Evolutionary conservation across 2,329 filamentous ascomycete species (phyloP), one percentile per base, ranked within the genome.

Genomic region (Alternaria burnsii): DNA sequence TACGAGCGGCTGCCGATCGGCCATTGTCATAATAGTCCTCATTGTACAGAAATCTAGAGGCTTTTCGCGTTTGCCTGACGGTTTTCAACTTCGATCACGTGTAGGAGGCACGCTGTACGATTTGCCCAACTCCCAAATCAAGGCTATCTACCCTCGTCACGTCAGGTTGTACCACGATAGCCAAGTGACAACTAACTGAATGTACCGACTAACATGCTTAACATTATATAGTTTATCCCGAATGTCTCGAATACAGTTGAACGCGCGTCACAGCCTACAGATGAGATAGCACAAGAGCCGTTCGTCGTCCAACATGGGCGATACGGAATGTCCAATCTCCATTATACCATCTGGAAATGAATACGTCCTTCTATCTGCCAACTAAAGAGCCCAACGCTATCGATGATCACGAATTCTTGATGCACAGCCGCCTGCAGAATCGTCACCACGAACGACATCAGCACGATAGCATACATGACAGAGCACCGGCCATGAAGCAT

Each of bases 31-130:
- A 77, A 72, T 78, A 76, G 74, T 74, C 70, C 66, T 73, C 71
- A 67, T 56, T 78, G 74, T 76, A 77, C 74, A 76, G 72, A 75
- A 75, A 76, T 71, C 63, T 70, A 75, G 70, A 76, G 73, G 69
- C 72, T 71, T 74, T 73, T 71, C 61, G 64, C 66, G 59, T 71
- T 65, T 63, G 52, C 59, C 61, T 50, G 55, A 51, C 52, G 47
- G 47, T 50, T 68, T 59, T 53, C 62, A 60, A 55, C 59, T 69
- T 63, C 61, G 56, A 59, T 65, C 32, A 52, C 65, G 62, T 65
- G 51, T 62, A 44, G 58, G 58, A 55, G 32, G 56, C 61, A 64
- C 63, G 52, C 36, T 70, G 67, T 71, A 73, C 58, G 51, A 44
- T 55, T 62, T 66, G 66, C 36, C 56, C 65, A 62, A 55, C 57